Percentiles rank a stretch among this genome's conserved stretches.
Conservation (phyloP, 2,329 filamentous ascomycete species). For the Magnaporthales sp. region DNA sequence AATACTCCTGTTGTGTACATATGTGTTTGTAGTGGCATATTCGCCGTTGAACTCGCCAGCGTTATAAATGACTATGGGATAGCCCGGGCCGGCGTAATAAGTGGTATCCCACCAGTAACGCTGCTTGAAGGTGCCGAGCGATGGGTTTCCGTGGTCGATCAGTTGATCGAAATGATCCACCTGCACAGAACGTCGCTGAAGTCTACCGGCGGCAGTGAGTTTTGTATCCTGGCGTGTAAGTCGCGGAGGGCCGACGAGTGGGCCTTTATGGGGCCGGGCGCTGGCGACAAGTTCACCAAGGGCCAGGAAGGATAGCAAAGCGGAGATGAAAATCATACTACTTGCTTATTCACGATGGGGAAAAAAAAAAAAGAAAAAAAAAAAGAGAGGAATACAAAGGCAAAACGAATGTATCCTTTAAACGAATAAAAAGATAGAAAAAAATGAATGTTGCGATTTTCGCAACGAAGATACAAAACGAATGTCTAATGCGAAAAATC, state of each 20-base stretch:
- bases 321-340: not conserved
- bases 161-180: constrained; percentile 26
- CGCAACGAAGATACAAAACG: not conserved
- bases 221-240: not conserved
- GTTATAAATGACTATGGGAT: constrained; percentile 28
- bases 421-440: not conserved
- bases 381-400: not conserved
- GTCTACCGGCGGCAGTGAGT: not conserved
- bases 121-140: constrained; percentile 30
- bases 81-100: constrained; percentile 30
- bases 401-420: not conserved
- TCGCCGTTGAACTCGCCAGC: constrained; percentile 26
- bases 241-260: not conserved
- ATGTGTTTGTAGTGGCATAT: constrained; percentile 6
- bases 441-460: not conserved
- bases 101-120: constrained; percentile 30
- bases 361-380: not conserved
- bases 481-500: not conserved
- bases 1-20: constrained; percentile 14
- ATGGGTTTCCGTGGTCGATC: constrained; percentile 29
- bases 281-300: not conserved
- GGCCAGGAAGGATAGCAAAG: not conserved
- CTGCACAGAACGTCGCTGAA: not conserved
- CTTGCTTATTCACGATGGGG: not conserved
- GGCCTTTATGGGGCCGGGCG: not conserved